Conservation (phyloP, 2,329 filamentous ascomycete genomes). For the Colletotrichum destructivum region DNA sequence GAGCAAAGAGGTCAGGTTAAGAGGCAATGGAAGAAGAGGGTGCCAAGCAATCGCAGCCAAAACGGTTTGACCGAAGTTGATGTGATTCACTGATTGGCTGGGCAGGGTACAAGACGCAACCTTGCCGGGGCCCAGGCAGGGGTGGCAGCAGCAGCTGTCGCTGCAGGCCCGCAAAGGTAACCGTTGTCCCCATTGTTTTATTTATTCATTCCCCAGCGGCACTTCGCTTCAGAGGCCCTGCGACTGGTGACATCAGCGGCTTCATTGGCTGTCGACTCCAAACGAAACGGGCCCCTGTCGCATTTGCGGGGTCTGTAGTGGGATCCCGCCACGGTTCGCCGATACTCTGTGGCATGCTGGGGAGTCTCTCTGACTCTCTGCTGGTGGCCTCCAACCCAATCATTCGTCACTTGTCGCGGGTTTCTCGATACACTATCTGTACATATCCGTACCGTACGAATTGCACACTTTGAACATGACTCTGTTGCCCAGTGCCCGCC, state of each 20-base stretch:
- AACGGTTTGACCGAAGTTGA: constrained; percentile 20
- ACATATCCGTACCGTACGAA: no score
- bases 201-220: not conserved
- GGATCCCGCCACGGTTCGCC: constrained; percentile 30
- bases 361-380: not conserved
- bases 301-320: constrained; percentile 21
- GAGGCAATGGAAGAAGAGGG: constrained; percentile 4
- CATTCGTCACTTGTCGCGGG: constrained; percentile 3
- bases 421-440: not conserved
- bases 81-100: constrained; percentile 38
- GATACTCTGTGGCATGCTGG: constrained; percentile 1
- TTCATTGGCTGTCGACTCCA: constrained; percentile 47
- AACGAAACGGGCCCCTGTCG: constrained; percentile 43
- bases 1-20: not conserved
- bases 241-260: constrained; percentile 55
- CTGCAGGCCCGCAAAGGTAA: constrained; percentile 29
- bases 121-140: constrained; percentile 15
- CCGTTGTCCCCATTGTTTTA: constrained; percentile 7
- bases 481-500: not conserved
- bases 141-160: constrained; percentile 19
- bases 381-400: constrained; percentile 27
- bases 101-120: constrained; percentile 16
- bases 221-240: constrained; percentile 20
- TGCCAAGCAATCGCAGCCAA: constrained; percentile 24
- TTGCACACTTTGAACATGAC: not conserved